Evolutionary conservation across 2,329 filamentous ascomycete genomes (phyloP), one percentile per base, ranked within the genome.

Genomic region (Apiospora saccharicola): DNA sequence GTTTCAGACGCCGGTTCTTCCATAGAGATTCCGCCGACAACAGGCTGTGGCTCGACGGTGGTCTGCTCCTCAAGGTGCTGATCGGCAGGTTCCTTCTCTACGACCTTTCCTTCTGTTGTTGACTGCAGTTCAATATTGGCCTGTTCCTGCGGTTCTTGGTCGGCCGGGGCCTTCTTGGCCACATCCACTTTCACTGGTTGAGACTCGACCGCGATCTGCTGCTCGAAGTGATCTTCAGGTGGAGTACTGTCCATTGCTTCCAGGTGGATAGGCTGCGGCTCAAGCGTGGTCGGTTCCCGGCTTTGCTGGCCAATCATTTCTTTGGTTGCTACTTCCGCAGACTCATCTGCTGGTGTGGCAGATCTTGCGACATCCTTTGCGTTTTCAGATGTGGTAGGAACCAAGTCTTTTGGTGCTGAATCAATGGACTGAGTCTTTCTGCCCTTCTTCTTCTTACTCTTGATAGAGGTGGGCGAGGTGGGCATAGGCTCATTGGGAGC

Each of bases 381-480:
- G 57, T 41, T 19, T 41, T 22, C 34, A 14, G 19, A 8, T 14
- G 19, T 41, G 57, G 22, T 41, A 34, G 57, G 19, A n/a, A 8
- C 19, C 30, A 41, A n/a, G 10, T 64, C 57, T n/a, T 37, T 16
- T 16, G 22, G 19, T 22, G 34, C 8, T 41, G 30, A 10, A n/a
- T 14, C 57, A n/a, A 64, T 41, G 19, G 34, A 5, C 34, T 64
- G 34, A 8, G 34, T 34, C 57, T 64, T 41, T 64, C 13, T 41
- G 34, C 57, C 57, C 22, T 46, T 68, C 41, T 68, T 46, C 41
- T 68, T 68, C 67, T 46, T 68, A 41, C 16, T 68, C 76, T 81
- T 81, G 69, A 74, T 77, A 70, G 79, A 80, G 77, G 80, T 80
- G 77, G 80, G 80, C 30, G 73, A 72, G 34, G 70, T 67, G 13